A percentile compares a stretch with the other conserved stretches of the same genome.
phyloP scores from a whole-genome alignment of 495 filamentous ascomycete species.

The Penicillium cosmopolitanum region DNA sequence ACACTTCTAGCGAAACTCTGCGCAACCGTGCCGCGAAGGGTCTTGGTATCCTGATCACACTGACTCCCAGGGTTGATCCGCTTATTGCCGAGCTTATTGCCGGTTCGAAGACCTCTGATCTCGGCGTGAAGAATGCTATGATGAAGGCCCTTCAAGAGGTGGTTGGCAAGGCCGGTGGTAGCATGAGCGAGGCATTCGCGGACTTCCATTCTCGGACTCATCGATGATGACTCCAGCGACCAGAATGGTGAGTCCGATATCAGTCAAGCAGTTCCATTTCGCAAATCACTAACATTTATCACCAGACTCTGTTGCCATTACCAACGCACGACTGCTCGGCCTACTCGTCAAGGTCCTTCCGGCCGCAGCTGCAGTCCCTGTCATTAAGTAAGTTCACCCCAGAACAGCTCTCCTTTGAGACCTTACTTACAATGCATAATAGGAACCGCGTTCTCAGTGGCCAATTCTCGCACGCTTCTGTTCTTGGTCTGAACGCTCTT shows the following conservation, averaged over 20 bases:
- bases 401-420: background rate
- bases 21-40: conserved; percentile 92
- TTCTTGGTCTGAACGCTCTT: conserved; percentile 86
- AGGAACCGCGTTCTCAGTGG: conserved; percentile 74
- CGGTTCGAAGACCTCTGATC: conserved; percentile 86
- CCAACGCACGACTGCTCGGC: conserved; percentile 85
- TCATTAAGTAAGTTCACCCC: conserved; percentile 66
- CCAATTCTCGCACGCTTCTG: conserved; percentile 67
- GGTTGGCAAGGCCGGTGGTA: conserved; percentile 87
- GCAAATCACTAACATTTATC: background rate
- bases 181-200: conserved; percentile 94
- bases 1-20: conserved; percentile 87
- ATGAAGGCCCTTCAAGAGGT: conserved; percentile 96
- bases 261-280: conserved; percentile 6
- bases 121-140: conserved; percentile 94
- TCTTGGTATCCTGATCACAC: conserved; percentile 90
- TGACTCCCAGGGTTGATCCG: conserved; percentile 94
- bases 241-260: conserved; percentile 56
- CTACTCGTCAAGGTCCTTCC: conserved; percentile 84
- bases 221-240: conserved; percentile 81
- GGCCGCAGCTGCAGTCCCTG: conserved; percentile 59
- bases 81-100: conserved; percentile 88
- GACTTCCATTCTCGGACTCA: conserved; percentile 76
- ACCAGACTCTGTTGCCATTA: conserved; percentile 74
- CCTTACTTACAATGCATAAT: conserved; percentile 14